phyloP scores from a whole-genome alignment of 1,139 yeast species.

The Hyphopichia fennica region DNA sequence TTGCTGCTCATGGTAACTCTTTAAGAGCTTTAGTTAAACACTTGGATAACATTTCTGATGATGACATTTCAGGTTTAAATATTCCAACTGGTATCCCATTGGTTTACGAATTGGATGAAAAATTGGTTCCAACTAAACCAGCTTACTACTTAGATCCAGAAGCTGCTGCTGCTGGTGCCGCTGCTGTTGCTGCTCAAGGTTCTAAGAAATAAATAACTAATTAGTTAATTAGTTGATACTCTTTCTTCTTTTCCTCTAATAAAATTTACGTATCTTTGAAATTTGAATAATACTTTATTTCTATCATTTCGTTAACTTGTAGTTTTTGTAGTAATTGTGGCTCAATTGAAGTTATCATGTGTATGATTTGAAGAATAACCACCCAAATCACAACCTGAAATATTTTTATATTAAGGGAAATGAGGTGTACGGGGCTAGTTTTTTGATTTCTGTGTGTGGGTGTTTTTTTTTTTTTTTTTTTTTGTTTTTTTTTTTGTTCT shows the following conservation, averaged over 20 bases:
- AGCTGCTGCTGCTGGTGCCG: slow-evolving; percentile 99
- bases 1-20: slow-evolving; percentile 99
- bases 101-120: slow-evolving; percentile 90
- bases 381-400: too few relatives aligned
- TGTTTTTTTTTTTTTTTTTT: too few relatives aligned
- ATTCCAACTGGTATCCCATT: slow-evolving; percentile 99
- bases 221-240: not conserved
- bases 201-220: slow-evolving; percentile 37
- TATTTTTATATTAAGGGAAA: too few relatives aligned
- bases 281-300: too few relatives aligned
- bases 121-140: slow-evolving; percentile 87
- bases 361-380: too few relatives aligned
- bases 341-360: too few relatives aligned
- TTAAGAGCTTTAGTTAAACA: slow-evolving; percentile 96
- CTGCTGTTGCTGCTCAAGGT: slow-evolving; percentile 98
- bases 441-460: too few relatives aligned
- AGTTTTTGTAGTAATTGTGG: too few relatives aligned
- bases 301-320: too few relatives aligned
- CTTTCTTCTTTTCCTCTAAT: not conserved
- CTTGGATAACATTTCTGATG: slow-evolving; percentile 92
- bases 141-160: slow-evolving; percentile 98
- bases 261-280: too few relatives aligned
- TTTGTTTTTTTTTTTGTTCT: too few relatives aligned
- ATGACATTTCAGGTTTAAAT: slow-evolving; percentile 89
- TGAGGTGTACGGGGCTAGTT: too few relatives aligned